A percentile compares a stretch with the other conserved stretches of the same genome.
Evolutionary conservation across 371 early-diverging fungal genomes (phyloP).

Genomic region (Syncephalastrum monosporum): DNA sequence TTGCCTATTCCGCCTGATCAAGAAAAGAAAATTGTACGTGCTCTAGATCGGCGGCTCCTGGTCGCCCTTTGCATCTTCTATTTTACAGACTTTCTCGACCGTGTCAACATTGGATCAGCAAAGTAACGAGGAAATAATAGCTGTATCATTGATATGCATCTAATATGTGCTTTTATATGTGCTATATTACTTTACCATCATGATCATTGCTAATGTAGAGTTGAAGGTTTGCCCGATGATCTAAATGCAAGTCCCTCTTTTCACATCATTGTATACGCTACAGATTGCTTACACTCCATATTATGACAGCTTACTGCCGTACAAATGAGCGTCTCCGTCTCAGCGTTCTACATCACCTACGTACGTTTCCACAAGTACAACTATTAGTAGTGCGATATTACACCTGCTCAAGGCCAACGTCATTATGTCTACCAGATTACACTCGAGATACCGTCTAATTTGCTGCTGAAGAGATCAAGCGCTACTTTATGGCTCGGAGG

Average conservation of each 20-base stretch:
- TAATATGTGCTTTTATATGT: not conserved
- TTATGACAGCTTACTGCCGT: slow-evolving; percentile 22
- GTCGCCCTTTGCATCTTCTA: slow-evolving; percentile 34
- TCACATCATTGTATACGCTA: too few species aligned
- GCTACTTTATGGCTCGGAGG: slow-evolving; percentile 28
- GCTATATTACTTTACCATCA: not conserved
- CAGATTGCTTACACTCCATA: not conserved
- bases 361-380: not conserved
- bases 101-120: slow-evolving; percentile 39
- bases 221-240: not conserved
- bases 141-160: not conserved
- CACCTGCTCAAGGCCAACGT: not conserved
- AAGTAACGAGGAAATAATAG: slow-evolving; percentile 16
- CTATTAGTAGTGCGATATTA: too few species aligned
- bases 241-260: not conserved
- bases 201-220: not conserved
- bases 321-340: slow-evolving; percentile 25
- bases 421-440: slow-evolving; percentile 4
- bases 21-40: slow-evolving; percentile 19
- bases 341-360: slow-evolving; percentile 36
- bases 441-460: slow-evolving; percentile 37
- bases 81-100: slow-evolving; percentile 32
- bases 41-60: slow-evolving; percentile 26
- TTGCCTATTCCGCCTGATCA: not conserved
- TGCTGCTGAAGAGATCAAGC: slow-evolving; percentile 23